Conservation (phyloP, 179 eudicot genomes). For the Sideroxylon spinosum region DNA sequence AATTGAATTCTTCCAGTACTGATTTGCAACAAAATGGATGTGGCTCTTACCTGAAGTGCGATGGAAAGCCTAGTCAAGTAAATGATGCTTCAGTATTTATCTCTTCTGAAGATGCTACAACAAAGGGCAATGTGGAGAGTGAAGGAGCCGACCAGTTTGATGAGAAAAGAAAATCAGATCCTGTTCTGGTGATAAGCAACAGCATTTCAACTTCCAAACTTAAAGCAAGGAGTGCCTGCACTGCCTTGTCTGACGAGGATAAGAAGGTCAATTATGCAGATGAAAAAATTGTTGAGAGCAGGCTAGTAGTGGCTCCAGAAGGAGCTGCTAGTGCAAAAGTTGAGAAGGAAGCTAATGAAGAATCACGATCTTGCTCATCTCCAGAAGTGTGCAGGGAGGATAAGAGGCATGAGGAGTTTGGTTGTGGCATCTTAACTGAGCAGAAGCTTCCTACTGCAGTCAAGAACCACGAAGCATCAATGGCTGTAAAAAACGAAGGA, state of each 20-base stretch:
- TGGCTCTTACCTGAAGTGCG: not conserved
- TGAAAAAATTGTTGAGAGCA: constrained; percentile 16
- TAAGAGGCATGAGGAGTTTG: constrained; percentile 10
- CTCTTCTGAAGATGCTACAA: constrained; percentile 22
- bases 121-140: not conserved
- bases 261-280: not conserved
- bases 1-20: constrained; percentile 10
- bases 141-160: constrained; percentile 18
- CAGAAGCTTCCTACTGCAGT: not conserved
- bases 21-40: constrained; percentile 10
- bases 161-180: constrained; percentile 8
- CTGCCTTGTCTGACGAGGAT: constrained; percentile 11
- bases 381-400: constrained; percentile 19
- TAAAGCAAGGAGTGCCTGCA: constrained; percentile 1
- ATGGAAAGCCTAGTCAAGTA: constrained; percentile 12
- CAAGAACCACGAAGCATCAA: constrained; percentile 11
- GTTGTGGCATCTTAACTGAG: constrained; percentile 12
- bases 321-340: constrained; percentile 16
- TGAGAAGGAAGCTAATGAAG: constrained; percentile 21
- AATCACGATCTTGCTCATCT: constrained; percentile 28
- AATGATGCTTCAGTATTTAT: constrained; percentile 11
- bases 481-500: constrained; percentile 15
- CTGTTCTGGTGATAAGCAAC: not conserved
- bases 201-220: not conserved
- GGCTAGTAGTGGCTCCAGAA: constrained; percentile 9